Evolutionary conservation across 2,329 filamentous ascomycete species (phyloP), one percentile per base, ranked within the genome.

Genomic region (Phyllosticta citribraziliensis): DNA sequence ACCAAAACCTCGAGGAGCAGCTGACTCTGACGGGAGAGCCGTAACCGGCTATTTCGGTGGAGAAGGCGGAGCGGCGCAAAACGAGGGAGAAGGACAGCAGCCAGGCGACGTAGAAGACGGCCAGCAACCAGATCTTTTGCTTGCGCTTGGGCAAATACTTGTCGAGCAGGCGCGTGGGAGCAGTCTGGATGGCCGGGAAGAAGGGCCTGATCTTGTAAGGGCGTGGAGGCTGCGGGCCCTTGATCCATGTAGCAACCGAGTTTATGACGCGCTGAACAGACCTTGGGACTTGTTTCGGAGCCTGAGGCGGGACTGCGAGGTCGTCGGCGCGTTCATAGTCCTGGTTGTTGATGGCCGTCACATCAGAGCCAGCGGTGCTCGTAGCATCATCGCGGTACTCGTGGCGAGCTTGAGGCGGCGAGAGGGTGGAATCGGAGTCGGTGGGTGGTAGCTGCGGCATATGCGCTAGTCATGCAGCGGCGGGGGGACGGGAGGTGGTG

Each of bases 1-100:
- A 80, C 88, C 89, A 94, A 69, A 88, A 89, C 14, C 85, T 82
- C 59, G 82, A 80, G 12, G 82, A 83, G 71, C 89, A 94, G 30
- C 83, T 78, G 52, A 93, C 83, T 58, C 81, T 79, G 60, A 81
- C 78, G 0, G 88, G 88, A 54, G 76, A 78, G 17, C 88, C 88
- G 76, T 87, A 89, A 55, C 82, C 85, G 14, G 80, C 80, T 60
- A 93, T 82, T 64, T 88, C 84, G 24, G 82, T 74, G 1, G 78
- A 72, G 65, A 79, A 79, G 4, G 83, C 80, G 58, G 87, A 87
- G 63, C 82, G 79, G 67, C 85, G 82, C 73, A 89, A 81, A 24
- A 93, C 82, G 52, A 91, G 70, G 22, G 82, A 80, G 71, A 92
- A 93, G 0, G 82, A 80, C 56, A 89, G 70, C 17, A 90, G 73